phyloP scores from a whole-genome alignment of 352 stramenopile species.

The Phytopythium montanum region DNA sequence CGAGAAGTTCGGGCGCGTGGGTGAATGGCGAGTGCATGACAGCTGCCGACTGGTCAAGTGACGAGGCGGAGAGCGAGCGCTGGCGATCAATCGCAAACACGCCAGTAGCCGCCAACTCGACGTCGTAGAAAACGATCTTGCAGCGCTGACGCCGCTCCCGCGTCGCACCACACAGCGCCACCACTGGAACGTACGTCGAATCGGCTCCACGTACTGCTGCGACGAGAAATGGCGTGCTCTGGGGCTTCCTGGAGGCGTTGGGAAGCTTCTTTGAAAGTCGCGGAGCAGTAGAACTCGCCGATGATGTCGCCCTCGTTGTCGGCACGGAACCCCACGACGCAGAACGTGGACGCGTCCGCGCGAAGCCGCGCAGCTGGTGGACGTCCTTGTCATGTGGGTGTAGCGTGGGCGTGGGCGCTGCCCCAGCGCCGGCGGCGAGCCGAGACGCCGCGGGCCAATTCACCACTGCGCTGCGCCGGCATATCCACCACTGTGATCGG shows the following conservation, averaged over 20 bases:
- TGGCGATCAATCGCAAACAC: constrained; percentile 10
- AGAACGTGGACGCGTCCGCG: constrained; percentile 16
- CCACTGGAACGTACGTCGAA: not conserved
- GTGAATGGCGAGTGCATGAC: not conserved
- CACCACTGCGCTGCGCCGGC: constrained; percentile 24
- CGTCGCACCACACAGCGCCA: not conserved
- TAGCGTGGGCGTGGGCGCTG: not conserved
- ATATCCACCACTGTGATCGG: too few relatives aligned
- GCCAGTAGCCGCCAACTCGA: constrained; percentile 15
- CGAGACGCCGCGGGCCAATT: constrained; percentile 46
- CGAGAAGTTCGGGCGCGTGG: not conserved
- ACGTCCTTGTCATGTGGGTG: too few relatives aligned
- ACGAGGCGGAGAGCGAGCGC: not conserved
- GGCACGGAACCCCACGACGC: constrained; percentile 17
- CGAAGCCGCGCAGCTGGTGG: constrained; percentile 17
- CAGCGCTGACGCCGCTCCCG: not conserved
- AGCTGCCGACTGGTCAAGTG: not conserved
- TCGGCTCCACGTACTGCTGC: not conserved
- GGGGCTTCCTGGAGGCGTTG: not conserved
- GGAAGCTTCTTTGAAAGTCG: not conserved
- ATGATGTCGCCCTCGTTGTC: constrained; percentile 1
- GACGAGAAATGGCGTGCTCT: not conserved
- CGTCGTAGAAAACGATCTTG: constrained; percentile 27
- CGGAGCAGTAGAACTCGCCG: constrained; percentile 9
- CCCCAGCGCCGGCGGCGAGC: constrained; percentile 3